Evolutionary conservation across 2,329 filamentous ascomycete genomes (phyloP).

Genomic region (Ophiostoma sp.): DNA sequence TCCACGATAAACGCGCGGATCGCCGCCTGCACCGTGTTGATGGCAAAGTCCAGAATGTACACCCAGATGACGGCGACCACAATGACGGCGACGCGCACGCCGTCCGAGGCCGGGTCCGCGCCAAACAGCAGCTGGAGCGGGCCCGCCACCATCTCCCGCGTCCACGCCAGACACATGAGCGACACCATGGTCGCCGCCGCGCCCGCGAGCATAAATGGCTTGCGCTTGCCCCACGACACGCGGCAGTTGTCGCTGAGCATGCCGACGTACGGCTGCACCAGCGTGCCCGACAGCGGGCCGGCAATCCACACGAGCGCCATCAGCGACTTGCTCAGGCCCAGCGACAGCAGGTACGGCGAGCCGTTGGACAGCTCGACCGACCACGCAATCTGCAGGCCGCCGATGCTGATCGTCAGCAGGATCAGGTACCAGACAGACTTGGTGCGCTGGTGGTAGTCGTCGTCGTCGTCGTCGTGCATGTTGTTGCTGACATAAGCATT

Average conservation of each 20-base stretch:
- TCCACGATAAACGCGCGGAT: slow-evolving; percentile 92
- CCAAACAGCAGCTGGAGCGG: slow-evolving; percentile 62
- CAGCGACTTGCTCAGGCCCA: slow-evolving; percentile 75
- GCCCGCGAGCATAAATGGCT: slow-evolving; percentile 74
- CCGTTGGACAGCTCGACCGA: slow-evolving; percentile 91
- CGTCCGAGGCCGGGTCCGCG: slow-evolving; percentile 58
- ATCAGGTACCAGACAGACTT: slow-evolving; percentile 84
- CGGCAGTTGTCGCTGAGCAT: slow-evolving; percentile 76
- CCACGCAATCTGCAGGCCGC: slow-evolving; percentile 90
- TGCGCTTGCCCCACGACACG: slow-evolving; percentile 68
- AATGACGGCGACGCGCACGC: slow-evolving; percentile 63
- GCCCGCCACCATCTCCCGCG: slow-evolving; percentile 64
- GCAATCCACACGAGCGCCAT: slow-evolving; percentile 83
- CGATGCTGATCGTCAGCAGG: slow-evolving; percentile 78
- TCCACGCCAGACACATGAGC: slow-evolving; percentile 68
- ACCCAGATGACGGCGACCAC: slow-evolving; percentile 78
- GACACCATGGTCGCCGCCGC: slow-evolving; percentile 61
- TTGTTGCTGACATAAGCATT: background rate
- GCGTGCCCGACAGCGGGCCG: slow-evolving; percentile 68
- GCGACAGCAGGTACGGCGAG: slow-evolving; percentile 74
- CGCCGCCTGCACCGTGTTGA: slow-evolving; percentile 92
- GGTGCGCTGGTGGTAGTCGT: slow-evolving; percentile 53
- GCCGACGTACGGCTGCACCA: slow-evolving; percentile 78
- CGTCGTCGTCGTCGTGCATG: slow-evolving; percentile 33
- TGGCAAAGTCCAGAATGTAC: slow-evolving; percentile 87